phyloP scores from a whole-genome alignment of 164 flowering plant species.

The Warburgia ugandensis region DNA sequence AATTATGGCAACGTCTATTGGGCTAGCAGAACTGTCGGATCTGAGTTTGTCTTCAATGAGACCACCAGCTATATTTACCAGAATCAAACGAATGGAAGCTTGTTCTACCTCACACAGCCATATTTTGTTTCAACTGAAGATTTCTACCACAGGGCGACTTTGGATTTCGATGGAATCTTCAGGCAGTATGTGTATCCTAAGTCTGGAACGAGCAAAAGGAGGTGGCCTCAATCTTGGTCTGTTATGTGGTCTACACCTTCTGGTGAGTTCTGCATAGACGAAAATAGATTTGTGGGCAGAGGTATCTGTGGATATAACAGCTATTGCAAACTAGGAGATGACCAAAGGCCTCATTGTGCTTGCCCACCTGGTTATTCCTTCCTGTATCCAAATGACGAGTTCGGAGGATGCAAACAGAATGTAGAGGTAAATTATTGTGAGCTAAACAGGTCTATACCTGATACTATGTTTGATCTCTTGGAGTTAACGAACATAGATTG shows the following conservation, averaged over 20 bases:
- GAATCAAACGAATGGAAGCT: too few species aligned
- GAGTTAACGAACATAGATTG: constrained; percentile 27
- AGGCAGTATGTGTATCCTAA: constrained; percentile 25
- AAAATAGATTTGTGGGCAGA: neutral
- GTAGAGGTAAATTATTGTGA: constrained; percentile 27
- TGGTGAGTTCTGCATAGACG: constrained; percentile 7
- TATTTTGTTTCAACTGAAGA: too few species aligned
- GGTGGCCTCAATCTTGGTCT: constrained; percentile 7
- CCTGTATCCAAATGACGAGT: constrained; percentile 29
- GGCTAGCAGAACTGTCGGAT: constrained; percentile 9
- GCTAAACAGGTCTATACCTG: too few species aligned
- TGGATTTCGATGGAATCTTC: constrained; percentile 41
- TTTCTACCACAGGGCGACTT: constrained; percentile 28
- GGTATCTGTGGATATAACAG: constrained; percentile 39
- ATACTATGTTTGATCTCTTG: neutral
- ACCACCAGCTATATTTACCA: constrained; percentile 26
- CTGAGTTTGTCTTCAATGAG: constrained; percentile 18
- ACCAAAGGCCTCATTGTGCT: constrained; percentile 18
- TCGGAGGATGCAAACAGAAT: constrained; percentile 33
- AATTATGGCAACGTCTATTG: constrained; percentile 2
- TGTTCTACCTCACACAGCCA: too few species aligned
- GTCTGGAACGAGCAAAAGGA: neutral
- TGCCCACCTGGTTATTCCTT: constrained; percentile 30
- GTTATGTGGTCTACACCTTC: neutral
- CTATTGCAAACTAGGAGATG: constrained; percentile 20